Conservation (phyloP, 73 alveolate species). For the Paraurostyla sp. region DNA sequence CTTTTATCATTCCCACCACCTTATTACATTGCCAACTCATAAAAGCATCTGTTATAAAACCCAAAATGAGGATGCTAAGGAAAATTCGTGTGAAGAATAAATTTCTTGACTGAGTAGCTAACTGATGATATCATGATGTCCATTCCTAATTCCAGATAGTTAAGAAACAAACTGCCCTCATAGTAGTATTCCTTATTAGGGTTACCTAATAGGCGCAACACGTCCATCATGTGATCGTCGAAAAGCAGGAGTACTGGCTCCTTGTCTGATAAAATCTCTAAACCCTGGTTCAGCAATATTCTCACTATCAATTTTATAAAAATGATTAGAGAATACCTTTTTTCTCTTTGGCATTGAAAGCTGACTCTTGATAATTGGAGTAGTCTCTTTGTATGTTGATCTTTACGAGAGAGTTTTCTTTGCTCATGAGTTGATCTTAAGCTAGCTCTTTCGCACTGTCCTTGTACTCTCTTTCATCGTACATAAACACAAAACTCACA, state of each 20-base stretch:
- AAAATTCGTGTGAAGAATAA: constrained; percentile 49
- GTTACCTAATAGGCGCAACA: constrained; percentile 38
- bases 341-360: not conserved
- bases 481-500: constrained; percentile 52
- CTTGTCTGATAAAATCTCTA: not conserved
- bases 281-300: constrained; percentile 10
- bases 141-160: constrained; percentile 54
- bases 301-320: not conserved
- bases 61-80: constrained; percentile 53
- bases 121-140: constrained; percentile 44
- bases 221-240: constrained; percentile 42
- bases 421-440: not conserved
- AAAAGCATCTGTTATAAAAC: constrained; percentile 56
- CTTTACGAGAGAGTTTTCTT: constrained; percentile 42
- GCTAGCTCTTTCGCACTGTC: constrained; percentile 29
- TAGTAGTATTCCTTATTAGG: constrained; percentile 59
- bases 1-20: not conserved
- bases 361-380: not conserved
- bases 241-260: constrained; percentile 4
- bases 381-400: not conserved
- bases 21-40: constrained; percentile 12
- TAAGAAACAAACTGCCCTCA: constrained; percentile 42
- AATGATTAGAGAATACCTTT: not conserved
- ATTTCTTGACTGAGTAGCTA: constrained; percentile 25
- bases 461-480: constrained; percentile 3